Base-by-base conservation (phyloP, 1,139 yeast genomes). In the Kazachstania sp. region DNA sequence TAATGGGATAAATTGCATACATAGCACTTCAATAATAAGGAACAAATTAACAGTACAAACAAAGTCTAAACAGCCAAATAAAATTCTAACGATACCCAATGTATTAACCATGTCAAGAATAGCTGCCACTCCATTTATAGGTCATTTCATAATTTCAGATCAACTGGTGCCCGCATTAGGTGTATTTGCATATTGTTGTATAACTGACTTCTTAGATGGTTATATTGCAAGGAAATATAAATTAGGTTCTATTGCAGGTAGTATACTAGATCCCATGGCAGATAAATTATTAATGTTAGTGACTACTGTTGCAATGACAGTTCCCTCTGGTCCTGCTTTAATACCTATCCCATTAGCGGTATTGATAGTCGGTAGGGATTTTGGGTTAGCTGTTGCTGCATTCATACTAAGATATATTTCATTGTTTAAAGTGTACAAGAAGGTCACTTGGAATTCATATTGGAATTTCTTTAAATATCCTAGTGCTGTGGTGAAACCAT, bases 231-330 rank as follows among this genome's bases (percentile, higher is more conserved):
- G 99, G 46, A 75, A 68, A 51, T 90, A 68, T 71, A 81, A 87
- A 48, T 72, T 84, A 75, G 78, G 80, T 58, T 81, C 95, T 0
- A 82, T 86, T 2, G 77, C 90, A 4, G 99, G 99, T 0, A 84
- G 96, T 0, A 83, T 94, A 19, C 71, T 94, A 39, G 99, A 94
- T 60, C 98, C 99, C 0, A 74, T 88, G 71, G 99, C 98, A 0
- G 99, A 94, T 63, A 94, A 94, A 65, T 71, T 86, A 23, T 71
- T 94, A 41, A 87, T 94, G 96, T 77, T 94, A 39, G 79, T 86
- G 0, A 79, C 95, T 47, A 88, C 97, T 0, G 72, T 82, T 0
- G 79, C 95, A 46, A 69, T 92, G 49, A 81, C 94, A 0, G 48
- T 56, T 1, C 77, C 79, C 35, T 73, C 81, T 0, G 79, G 84